phyloP scores from a whole-genome alignment of 768 basidiomycete species.

The Tulasnella calospora region DNA sequence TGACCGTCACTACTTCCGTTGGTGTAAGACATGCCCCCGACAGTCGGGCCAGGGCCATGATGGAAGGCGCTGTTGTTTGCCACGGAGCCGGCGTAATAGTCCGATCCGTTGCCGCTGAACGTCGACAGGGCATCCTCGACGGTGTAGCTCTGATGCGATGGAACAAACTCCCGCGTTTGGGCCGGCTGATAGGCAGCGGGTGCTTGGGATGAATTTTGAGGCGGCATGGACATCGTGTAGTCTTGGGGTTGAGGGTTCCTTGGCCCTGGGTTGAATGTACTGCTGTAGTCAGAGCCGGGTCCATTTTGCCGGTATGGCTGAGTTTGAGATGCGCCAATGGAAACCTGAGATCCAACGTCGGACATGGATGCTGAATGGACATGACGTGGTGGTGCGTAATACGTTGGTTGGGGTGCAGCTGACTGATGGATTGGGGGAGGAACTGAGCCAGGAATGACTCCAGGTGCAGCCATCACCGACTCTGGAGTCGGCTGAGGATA shows the following conservation, averaged over 20 bases:
- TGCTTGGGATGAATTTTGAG: not conserved
- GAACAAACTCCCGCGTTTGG: not conserved
- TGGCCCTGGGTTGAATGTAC: not conserved
- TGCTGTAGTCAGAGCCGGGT: conserved; percentile 4
- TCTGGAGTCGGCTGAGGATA: not conserved
- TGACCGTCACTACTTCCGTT: not conserved
- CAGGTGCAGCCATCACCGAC: not conserved
- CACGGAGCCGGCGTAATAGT: not conserved
- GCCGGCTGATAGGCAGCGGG: not conserved
- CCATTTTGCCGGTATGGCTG: not conserved
- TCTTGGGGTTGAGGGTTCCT: not conserved
- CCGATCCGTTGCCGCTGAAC: not conserved
- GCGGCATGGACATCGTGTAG: not conserved
- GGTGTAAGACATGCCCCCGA: not conserved
- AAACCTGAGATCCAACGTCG: not conserved
- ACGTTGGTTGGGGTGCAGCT: not conserved
- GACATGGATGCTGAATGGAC: conserved; percentile 2
- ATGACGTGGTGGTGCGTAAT: not conserved
- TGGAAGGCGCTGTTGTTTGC: not conserved
- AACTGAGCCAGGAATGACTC: not conserved
- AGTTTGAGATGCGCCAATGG: not conserved
- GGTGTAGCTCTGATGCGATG: not conserved
- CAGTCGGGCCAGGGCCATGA: not conserved
- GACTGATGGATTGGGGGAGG: conserved; percentile 4
- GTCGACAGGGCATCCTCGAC: not conserved